phyloP scores from a whole-genome alignment of 2,329 filamentous ascomycete species.

The Nothopassalora personata region DNA sequence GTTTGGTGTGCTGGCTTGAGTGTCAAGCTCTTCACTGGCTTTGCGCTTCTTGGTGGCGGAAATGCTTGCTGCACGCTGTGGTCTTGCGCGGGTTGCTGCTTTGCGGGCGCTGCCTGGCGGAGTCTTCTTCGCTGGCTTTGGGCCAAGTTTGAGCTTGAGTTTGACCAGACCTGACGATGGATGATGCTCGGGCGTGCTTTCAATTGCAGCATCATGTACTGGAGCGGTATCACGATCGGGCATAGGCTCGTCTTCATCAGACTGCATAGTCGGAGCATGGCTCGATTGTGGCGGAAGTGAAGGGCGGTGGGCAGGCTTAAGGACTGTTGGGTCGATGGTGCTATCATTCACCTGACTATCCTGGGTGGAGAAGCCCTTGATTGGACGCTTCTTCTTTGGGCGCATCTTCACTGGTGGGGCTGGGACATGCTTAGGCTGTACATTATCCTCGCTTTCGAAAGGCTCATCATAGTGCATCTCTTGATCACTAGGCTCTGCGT shows the following conservation, averaged over 20 bases:
- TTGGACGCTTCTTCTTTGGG: constrained; percentile 16
- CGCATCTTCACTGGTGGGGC: neutral
- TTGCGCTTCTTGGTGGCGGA: neutral
- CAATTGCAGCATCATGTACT: neutral
- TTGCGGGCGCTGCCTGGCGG: neutral
- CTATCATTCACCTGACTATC: neutral
- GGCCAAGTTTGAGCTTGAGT: neutral
- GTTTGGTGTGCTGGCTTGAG: neutral
- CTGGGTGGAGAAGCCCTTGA: constrained; percentile 13
- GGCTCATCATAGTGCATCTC: neutral
- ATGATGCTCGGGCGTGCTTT: neutral
- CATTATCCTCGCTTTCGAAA: neutral
- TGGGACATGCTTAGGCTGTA: neutral
- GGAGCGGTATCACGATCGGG: neutral
- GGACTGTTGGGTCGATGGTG: neutral
- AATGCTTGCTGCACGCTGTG: neutral
- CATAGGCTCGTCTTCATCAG: neutral
- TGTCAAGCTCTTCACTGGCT: neutral
- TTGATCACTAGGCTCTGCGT: neutral
- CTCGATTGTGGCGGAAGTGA: neutral
- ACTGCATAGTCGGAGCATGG: neutral
- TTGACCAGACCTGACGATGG: neutral
- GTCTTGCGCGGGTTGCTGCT: neutral
- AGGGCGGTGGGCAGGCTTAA: neutral
- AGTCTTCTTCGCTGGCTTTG: neutral